Evolutionary conservation across 805 yeast species (phyloP), one percentile per base, ranked within the genome.

Genomic region (Lipomyces mesembrius): DNA sequence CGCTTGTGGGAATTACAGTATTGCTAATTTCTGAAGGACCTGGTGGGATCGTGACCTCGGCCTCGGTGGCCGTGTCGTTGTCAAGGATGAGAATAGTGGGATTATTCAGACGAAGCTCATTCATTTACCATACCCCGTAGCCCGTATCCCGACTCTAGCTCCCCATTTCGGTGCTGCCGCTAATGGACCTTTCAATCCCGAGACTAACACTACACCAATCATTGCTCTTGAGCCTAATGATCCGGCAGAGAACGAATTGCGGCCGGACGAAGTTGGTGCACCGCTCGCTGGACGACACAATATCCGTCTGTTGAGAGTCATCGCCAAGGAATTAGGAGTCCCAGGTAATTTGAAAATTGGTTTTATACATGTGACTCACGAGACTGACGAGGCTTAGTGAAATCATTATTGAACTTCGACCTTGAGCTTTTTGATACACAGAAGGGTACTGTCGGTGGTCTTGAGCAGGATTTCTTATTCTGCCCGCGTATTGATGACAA

Each of bases 31-130:
- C 17, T 27, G 32, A 43, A 80, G 82, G 37, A 77, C 85, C 54
- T 89, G 96, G 92, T 86, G 90, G 83, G 97, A 91, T 77, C 84
- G 97, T 76, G 97, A 91, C 76, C 83, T 91, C 67, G 95, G 96
- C 57, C 77, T 91, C 68, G 96, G 92, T 60, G 97, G 97, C 57
- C 82, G 91, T 66, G 83, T 91, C 29, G 79, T 90, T 61, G 84
- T 86, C 62, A 83, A 81, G 71, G 77, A 77, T 51, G 77, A 75
- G 27, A 78, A 76, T 34, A 74, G 57, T 49, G 67, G 66, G 27
- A 61, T 71, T 2, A 73, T 78, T 65, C 65, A 72, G 61, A 74
- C 79, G 58, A 77, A 77, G 73, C 76, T 80, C 17, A 80, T 80
- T 22, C 75, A 76, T 22, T 71, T 79, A 37, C 79, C 80, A 9